Base-by-base conservation (phyloP, 495 filamentous ascomycete species). In the Penicillium salamii region DNA sequence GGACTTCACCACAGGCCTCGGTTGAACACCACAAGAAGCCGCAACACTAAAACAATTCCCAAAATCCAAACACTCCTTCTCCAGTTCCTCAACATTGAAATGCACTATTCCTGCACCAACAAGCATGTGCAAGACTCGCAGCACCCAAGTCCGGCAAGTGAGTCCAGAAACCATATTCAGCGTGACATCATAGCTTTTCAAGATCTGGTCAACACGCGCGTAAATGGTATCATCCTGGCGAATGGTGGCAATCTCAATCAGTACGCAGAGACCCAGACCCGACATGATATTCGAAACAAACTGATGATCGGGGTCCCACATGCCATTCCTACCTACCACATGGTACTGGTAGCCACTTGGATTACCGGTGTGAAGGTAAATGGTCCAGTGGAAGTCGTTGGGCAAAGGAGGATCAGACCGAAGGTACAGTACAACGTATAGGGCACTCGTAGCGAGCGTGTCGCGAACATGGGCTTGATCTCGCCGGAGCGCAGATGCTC, bases 321-420 rank as follows among this genome's bases (percentile, higher is more conserved):
- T 29, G 13, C 12, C 28, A 2, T 26, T 29, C 12, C 29, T 44
- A 19, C 17, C 17, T 14, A 24, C 26, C 2, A 31, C 28, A 11
- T 43, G 28, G 41, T 43, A 43, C 12, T 43, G 28, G 3, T 2
- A 31, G 12, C 28, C 41, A 8, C 9, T 12, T 7, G 41, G 41
- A 12, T 24, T 48, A 13, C 46, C 46, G 23, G 31, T 21, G 33
- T 44, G 42, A 2, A 44, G 42, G 42, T 44, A 44, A 28, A 44
- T 20, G 28, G 42, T 28, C 42, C 42, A 44, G 18, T 44, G 29
- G 11, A 34, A 44, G 28, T 44, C 42, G 28, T 44, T 33, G n/a
- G 42, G 18, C 17, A 44, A 33, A 9, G 44, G 44, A 7, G 44
- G 32, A 9, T 47, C 44, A 5, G 44, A 47, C 21, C 44, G 44